Conservation (phyloP, 106 monocot species). For the Phalaenopsis aphrodite region DNA sequence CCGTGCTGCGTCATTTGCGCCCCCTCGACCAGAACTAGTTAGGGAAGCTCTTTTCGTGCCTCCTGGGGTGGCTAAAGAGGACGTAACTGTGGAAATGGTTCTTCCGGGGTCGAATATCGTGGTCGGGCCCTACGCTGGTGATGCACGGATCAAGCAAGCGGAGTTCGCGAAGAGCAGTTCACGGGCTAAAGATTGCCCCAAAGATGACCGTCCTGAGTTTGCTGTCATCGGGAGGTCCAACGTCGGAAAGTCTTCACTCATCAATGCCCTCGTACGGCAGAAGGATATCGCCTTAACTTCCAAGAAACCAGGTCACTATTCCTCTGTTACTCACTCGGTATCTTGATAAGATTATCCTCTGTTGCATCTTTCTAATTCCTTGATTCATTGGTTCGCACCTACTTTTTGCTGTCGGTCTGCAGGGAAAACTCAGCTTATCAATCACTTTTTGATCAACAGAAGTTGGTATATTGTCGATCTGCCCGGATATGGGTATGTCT, state of each 20-base stretch:
- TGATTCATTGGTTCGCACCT: neutral
- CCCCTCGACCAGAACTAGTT: constrained; percentile 1
- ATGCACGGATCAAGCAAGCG: constrained; percentile 64
- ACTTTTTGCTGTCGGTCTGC: neutral
- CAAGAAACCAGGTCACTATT: constrained; percentile 74
- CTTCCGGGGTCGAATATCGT: constrained; percentile 94
- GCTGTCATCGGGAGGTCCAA: constrained; percentile 88
- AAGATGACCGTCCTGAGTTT: constrained; percentile 79
- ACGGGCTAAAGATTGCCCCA: constrained; percentile 74
- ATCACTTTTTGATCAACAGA: constrained; percentile 93
- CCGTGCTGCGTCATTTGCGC: constrained; percentile 1
- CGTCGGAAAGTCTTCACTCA: constrained; percentile 93
- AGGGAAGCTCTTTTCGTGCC: constrained; percentile 45
- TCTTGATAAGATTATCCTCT: neutral
- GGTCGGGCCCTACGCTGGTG: constrained; percentile 82
- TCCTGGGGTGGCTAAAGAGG: constrained; percentile 33
- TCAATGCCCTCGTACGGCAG: constrained; percentile 68
- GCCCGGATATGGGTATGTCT: constrained; percentile 88
- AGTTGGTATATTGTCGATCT: constrained; percentile 98
- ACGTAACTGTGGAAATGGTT: constrained; percentile 46
- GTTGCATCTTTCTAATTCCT: neutral
- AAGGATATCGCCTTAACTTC: constrained; percentile 93
- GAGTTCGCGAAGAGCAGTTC: constrained; percentile 93
- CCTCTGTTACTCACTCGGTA: neutral
- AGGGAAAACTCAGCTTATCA: constrained; percentile 97